phyloP scores from a whole-genome alignment of 2,329 filamentous ascomycete species.

The Exutisphaerella laricina region DNA sequence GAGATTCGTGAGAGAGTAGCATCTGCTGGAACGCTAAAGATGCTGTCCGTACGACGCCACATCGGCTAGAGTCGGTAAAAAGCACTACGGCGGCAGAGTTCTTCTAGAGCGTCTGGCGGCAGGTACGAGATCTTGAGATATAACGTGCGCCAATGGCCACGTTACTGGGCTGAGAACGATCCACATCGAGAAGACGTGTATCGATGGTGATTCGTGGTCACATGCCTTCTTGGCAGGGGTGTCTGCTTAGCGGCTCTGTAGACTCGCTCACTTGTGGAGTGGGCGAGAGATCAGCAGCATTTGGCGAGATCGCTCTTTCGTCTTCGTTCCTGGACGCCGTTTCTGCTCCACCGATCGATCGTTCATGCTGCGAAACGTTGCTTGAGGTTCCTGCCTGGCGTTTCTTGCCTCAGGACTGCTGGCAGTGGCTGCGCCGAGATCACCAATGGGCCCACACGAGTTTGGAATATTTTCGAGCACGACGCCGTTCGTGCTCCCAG shows the following conservation, averaged over 20 bases:
- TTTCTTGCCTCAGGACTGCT: too few species aligned
- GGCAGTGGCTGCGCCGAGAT: too few species aligned
- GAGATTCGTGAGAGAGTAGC: too few species aligned
- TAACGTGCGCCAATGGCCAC: conserved; percentile 6
- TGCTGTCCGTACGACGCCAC: neutral
- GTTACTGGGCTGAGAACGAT: neutral
- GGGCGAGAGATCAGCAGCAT: conserved; percentile 1
- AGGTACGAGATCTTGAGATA: neutral
- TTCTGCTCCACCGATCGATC: neutral
- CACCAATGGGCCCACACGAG: too few species aligned
- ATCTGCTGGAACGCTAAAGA: neutral
- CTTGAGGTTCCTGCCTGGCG: too few species aligned
- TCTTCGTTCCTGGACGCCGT: neutral
- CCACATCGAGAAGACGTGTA: neutral
- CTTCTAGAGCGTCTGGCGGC: conserved; percentile 1
- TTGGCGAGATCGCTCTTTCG: conserved; percentile 2
- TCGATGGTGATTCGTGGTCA: conserved; percentile 1
- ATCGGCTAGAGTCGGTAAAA: neutral
- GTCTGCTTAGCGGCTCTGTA: neutral
- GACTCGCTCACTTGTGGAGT: neutral
- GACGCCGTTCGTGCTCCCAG: too few species aligned
- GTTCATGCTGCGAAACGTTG: too few species aligned
- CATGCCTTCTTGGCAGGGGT: neutral
- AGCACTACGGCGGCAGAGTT: neutral
- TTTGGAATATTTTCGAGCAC: too few species aligned